Base-by-base conservation (phyloP, 1,284 basidiomycete species). In the Marasmius fiardii region DNA sequence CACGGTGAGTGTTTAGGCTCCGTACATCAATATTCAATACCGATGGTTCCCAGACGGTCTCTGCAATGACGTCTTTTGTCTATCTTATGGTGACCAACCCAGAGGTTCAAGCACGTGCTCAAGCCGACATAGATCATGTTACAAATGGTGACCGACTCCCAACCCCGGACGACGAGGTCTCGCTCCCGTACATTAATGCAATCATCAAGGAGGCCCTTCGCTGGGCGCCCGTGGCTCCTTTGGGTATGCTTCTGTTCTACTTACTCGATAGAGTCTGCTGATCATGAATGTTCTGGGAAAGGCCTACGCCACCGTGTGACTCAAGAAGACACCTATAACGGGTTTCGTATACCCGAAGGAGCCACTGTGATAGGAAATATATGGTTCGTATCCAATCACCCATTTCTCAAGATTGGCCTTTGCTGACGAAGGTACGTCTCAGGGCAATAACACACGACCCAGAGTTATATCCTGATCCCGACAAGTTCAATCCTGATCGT, bases 21-120 rank as follows among this genome's bases (percentile, higher is more conserved):
- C 2, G 43, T 2, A 5, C 24, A 23, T 21, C 14, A 43, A 67
- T 5, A 61, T 41, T 12, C 21, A 6, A 35, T 10, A 10, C 28
- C 10, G 10, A 31, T 10, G 18, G 24, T 31, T 28, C 54, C 23
- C 55, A 79, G 74, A 80, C 70, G 1, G 72, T 76, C 28, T 73
- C 77, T 11, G 68, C 70, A 0, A 61, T 78, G 56, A 68, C 70
- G 18, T 68, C 72, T 2, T 67, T 77, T 23, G 70, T 72, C 59
- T 55, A 74, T 41, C 62, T 69, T 18, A 66, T 78, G 71, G 65
- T 68, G 10, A 63, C 75, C 16, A 66, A 71, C 55, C 78, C 77
- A 0, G 74, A 75, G 6, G 64, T 48, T 18, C 71, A 67, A 58
- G 61, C 68, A 60, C 64, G 66, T 55, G 67, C 65, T 0, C 67